A percentile compares a stretch with the other conserved stretches of the same genome.
Conservation (phyloP, 306 rosid species). For the Leucaena leucocephala region DNA sequence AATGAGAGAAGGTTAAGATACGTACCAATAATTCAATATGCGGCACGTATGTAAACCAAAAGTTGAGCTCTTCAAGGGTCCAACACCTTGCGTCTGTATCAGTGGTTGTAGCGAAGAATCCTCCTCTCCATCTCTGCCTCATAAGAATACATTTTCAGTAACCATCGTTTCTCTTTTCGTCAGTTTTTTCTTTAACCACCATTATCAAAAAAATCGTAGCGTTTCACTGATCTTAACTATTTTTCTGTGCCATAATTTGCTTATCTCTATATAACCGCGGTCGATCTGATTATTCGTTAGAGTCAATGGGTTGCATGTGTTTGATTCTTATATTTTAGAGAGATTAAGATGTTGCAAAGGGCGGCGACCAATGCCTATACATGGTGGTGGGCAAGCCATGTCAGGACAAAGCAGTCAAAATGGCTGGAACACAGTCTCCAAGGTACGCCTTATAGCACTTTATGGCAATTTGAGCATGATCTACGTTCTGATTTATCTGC, state of each 20-base stretch:
- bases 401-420: constrained; percentile 97
- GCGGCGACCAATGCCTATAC: constrained; percentile 94
- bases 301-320: constrained; percentile 39
- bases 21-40: constrained; percentile 4
- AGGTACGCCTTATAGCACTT: constrained; percentile 48
- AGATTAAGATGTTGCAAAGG: constrained; percentile 73
- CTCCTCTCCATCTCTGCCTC: constrained; percentile 56
- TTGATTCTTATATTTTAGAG: constrained; percentile 21
- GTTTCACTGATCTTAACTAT: constrained; percentile 19
- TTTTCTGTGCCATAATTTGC: constrained; percentile 13
- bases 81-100: constrained; percentile 49
- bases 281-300: constrained; percentile 23
- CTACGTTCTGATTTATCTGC: neutral
- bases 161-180: constrained; percentile 37
- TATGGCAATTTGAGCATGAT: neutral
- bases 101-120: constrained; percentile 53
- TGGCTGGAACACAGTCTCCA: constrained; percentile 94
- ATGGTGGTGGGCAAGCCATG: constrained; percentile 99
- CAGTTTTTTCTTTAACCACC: constrained; percentile 22
- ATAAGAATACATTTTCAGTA: constrained; percentile 34
- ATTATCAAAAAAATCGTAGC: neutral
- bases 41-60: neutral
- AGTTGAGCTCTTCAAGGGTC: constrained; percentile 34
- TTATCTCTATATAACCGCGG: neutral
- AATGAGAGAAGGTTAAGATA: neutral